A percentile compares a stretch with the other conserved stretches of the same genome.
phyloP scores from a whole-genome alignment of 345 rosid genomes.

The Sisymbrium irio region DNA sequence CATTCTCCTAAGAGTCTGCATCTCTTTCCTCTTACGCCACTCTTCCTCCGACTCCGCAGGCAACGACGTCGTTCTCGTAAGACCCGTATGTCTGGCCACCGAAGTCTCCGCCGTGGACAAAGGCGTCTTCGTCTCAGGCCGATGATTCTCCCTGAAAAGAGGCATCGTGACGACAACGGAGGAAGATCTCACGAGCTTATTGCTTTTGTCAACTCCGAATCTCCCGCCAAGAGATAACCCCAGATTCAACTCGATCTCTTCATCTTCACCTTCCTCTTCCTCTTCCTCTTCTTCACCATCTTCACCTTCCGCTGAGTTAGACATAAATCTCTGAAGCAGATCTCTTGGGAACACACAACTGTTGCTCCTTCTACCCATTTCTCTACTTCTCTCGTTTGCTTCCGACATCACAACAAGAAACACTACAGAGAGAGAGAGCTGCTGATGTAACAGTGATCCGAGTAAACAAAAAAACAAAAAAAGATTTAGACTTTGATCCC shows the following conservation, averaged over 20 bases:
- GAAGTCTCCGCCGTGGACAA: not conserved
- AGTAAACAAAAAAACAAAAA: not conserved
- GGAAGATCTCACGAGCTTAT: slow-evolving; percentile 57
- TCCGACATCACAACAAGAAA: slow-evolving; percentile 48
- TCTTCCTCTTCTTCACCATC: slow-evolving; percentile 20
- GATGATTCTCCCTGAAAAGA: slow-evolving; percentile 26
- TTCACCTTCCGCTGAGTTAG: slow-evolving; percentile 25
- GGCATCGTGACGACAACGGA: slow-evolving; percentile 59
- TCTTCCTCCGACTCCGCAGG: slow-evolving; percentile 88
- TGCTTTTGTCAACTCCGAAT: slow-evolving; percentile 76
- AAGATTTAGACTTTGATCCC: slow-evolving; percentile 22
- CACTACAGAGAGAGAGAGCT: not conserved
- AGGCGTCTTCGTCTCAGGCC: not conserved
- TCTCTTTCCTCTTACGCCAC: slow-evolving; percentile 89
- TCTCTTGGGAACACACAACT: slow-evolving; percentile 73
- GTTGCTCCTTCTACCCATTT: slow-evolving; percentile 40
- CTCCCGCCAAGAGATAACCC: slow-evolving; percentile 89
- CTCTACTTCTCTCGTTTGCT: slow-evolving; percentile 42
- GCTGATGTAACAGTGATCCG: slow-evolving; percentile 31
- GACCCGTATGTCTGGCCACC: slow-evolving; percentile 14
- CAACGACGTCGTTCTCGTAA: slow-evolving; percentile 75
- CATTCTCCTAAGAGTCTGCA: slow-evolving; percentile 83
- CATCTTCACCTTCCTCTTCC: slow-evolving; percentile 22
- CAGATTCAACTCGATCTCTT: slow-evolving; percentile 71
- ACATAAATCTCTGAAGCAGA: slow-evolving; percentile 62